phyloP scores from a whole-genome alignment of 129 eudicot genomes.

The Glebionis coronaria region DNA sequence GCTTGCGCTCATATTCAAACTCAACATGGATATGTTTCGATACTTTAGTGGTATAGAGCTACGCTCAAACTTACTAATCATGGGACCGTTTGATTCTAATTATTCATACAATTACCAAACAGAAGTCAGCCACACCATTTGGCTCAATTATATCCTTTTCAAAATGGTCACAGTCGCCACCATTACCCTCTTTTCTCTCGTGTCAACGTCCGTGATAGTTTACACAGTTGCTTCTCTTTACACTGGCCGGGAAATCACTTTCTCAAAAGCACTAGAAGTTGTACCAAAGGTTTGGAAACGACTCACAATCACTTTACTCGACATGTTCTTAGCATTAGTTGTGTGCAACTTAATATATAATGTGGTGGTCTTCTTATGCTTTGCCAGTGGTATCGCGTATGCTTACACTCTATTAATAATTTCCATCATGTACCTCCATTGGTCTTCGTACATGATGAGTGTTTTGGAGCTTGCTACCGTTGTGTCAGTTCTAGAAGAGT shows the following conservation, averaged over 20 bases:
- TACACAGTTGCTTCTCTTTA: constrained; percentile 32
- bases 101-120: constrained; percentile 1
- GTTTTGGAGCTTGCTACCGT: constrained; percentile 40
- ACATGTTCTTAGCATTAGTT: neutral
- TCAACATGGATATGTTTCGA: constrained; percentile 22
- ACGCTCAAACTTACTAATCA: constrained; percentile 10
- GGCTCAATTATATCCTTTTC: constrained; percentile 20
- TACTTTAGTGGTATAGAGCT: constrained; percentile 2
- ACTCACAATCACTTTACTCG: constrained; percentile 29
- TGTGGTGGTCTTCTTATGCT: neutral
- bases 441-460: constrained; percentile 19
- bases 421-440: neutral
- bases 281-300: constrained; percentile 45
- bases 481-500: constrained; percentile 36
- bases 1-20: constrained; percentile 22
- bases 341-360: constrained; percentile 17
- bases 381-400: neutral
- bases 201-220: constrained; percentile 30
- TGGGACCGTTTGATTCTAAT: neutral
- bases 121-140: neutral
- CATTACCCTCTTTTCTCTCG: constrained; percentile 19
- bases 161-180: constrained; percentile 15
- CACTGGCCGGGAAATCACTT: constrained; percentile 22
- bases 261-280: constrained; percentile 22
- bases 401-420: neutral